Evolutionary conservation across 2,329 filamentous ascomycete genomes (phyloP).

Genomic region (Graphium sp.): DNA sequence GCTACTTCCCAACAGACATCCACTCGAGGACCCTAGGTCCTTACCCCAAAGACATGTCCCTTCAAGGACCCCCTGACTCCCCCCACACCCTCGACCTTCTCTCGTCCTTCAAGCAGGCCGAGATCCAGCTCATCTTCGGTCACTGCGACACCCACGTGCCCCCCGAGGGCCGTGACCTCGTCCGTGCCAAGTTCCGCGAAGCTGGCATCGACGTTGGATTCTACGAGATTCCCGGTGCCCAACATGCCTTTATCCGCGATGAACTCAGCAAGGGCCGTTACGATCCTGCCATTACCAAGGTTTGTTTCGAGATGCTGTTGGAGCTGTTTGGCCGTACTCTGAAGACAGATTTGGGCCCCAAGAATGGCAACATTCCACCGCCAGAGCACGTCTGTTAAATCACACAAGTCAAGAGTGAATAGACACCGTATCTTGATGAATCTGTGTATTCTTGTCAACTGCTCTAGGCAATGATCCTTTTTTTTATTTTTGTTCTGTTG

Average conservation of each 20-base stretch:
- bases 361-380: slow-evolving; percentile 40
- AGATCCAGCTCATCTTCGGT: slow-evolving; percentile 81
- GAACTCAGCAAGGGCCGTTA: slow-evolving; percentile 89
- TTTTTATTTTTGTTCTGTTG: too few species aligned
- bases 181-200: slow-evolving; percentile 66
- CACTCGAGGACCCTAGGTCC: slow-evolving; percentile 64
- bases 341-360: slow-evolving; percentile 60
- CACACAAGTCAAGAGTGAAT: neutral
- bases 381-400: slow-evolving; percentile 57
- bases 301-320: slow-evolving; percentile 80
- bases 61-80: slow-evolving; percentile 15
- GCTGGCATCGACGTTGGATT: slow-evolving; percentile 61
- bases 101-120: slow-evolving; percentile 58
- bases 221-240: slow-evolving; percentile 84
- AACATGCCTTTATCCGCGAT: slow-evolving; percentile 88
- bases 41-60: slow-evolving; percentile 27
- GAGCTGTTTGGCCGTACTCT: slow-evolving; percentile 70
- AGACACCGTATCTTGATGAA: too few species aligned
- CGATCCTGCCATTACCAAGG: slow-evolving; percentile 69
- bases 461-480: too few species aligned
- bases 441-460: too few species aligned
- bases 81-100: slow-evolving; percentile 37
- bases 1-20: slow-evolving; percentile 88
- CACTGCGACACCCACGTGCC: slow-evolving; percentile 85
- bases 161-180: slow-evolving; percentile 64